Base-by-base conservation (phyloP, 495 filamentous ascomycete species). In the Zalerion maritima region DNA sequence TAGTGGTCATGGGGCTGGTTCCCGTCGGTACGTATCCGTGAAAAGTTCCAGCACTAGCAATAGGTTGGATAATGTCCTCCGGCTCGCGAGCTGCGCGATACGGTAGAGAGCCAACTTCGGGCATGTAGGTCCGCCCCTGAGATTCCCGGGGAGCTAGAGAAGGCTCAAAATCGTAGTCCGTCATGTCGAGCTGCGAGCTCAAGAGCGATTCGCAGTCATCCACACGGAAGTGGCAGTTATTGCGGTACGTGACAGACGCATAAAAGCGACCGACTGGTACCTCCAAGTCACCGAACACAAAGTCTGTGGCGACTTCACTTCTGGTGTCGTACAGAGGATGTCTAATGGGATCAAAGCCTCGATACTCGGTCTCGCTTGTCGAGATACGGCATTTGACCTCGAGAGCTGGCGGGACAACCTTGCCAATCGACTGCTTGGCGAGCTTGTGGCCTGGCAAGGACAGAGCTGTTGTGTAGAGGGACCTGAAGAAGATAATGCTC, bases 181-280 rank as follows among this genome's bases (percentile, higher is more conserved):
- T 82, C 71, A 94, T 86, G 8, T 58, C 57, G 46, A 89, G 84
- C n/a, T 80, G 76, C n/a, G 85, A 94, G 54, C 87, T 94, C 19
- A 97, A 47, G 12, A 94, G 52, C 3, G 85, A 75, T 54, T 97
- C 89, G 0, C 82, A 75, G 44, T 93, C 83, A 41, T 91, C 87
- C 11, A 94, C 73, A 11, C 81, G 72, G 57, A 97, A 94, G 40
- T 79, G 82, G 54, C 78, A 91, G 43, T 84, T 79, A 20, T 68
- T 79, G 32, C 89, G 81, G 51, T 89, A 93, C 5, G 73, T 68
- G 13, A 93, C 79, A 22, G 78, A 66, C 26, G 85, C 71, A 19
- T 74, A 75, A 39, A 97, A 77, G 17, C 77, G 71, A 14, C 89
- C 89, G 10, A 78, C 81, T 11, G 86, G 86, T 3, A 82, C 82